Percentiles rank a stretch among this genome's conserved stretches.
Conservation (phyloP, 305 asterid genomes). For the Solanum hybrid region DNA sequence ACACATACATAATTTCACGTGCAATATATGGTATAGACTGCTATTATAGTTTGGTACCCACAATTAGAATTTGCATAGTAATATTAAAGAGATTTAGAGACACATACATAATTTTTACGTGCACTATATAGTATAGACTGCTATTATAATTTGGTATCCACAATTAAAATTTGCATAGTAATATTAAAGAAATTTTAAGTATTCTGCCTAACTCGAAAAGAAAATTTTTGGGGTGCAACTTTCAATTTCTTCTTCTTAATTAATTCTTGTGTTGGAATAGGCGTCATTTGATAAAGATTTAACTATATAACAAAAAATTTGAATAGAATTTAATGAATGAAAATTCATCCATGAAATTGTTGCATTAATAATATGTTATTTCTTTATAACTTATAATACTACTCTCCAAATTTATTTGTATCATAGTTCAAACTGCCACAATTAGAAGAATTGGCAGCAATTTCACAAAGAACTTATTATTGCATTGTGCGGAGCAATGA, state of each 20-base stretch:
- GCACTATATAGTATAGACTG: not conserved
- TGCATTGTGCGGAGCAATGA: not conserved
- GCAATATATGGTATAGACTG: not conserved
- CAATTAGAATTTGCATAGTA: not conserved
- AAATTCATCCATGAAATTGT: not conserved
- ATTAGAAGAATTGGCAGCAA: too few relatives aligned
- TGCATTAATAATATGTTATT: too few relatives aligned
- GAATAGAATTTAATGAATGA: not conserved
- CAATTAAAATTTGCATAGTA: not conserved
- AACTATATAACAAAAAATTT: not conserved
- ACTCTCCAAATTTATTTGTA: not conserved
- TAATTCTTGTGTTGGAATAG: not conserved
- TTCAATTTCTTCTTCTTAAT: not conserved
- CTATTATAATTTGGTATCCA: not conserved
- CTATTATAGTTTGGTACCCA: not conserved
- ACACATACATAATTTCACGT: not conserved
- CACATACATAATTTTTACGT: not conserved
- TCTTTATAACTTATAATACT: not conserved
- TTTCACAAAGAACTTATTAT: too few relatives aligned
- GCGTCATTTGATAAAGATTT: not conserved
- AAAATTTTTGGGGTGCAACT: not conserved
- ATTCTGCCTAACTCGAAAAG: not conserved
- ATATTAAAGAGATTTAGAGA: not conserved
- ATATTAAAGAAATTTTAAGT: too few relatives aligned
- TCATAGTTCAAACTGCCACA: too few relatives aligned